A percentile compares a stretch with the other conserved stretches of the same genome.
phyloP scores from a whole-genome alignment of 352 stramenopile genomes.

The Phytophthora tubulina region DNA sequence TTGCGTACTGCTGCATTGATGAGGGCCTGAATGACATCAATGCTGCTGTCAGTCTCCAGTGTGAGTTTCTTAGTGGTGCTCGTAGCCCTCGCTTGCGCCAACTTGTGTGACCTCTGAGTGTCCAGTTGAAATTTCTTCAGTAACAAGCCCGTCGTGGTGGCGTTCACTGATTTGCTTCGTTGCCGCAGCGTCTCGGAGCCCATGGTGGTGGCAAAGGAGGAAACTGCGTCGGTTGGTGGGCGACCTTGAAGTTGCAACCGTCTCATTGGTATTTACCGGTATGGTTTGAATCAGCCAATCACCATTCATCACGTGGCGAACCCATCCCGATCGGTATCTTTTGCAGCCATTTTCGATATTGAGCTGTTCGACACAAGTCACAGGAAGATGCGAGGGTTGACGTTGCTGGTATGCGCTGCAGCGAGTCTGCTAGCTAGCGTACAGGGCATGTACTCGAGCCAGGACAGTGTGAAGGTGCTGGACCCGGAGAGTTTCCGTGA shows the following conservation, averaged over 20 bases:
- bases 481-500: constrained; percentile 80
- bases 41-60: background rate
- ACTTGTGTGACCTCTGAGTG: constrained; percentile 7
- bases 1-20: constrained; percentile 37
- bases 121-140: constrained; percentile 32
- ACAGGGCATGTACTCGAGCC: constrained; percentile 71
- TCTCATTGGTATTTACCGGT: background rate
- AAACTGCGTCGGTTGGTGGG: constrained; percentile 5
- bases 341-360: constrained; percentile 27
- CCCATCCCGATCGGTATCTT: constrained; percentile 10
- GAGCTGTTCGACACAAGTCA: constrained; percentile 4
- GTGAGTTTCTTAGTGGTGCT: background rate
- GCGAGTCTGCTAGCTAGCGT: constrained; percentile 45
- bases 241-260: constrained; percentile 23
- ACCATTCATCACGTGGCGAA: constrained; percentile 33
- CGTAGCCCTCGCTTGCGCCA: constrained; percentile 8
- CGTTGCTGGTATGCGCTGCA: constrained; percentile 39
- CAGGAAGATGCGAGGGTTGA: constrained; percentile 25
- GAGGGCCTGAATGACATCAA: constrained; percentile 30
- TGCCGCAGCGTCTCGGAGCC: constrained; percentile 29
- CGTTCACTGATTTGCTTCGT: constrained; percentile 16
- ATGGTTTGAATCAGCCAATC: constrained; percentile 33
- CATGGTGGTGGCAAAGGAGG: constrained; percentile 9
- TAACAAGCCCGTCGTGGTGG: constrained; percentile 28
- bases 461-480: constrained; percentile 74